phyloP scores from a whole-genome alignment of 345 rosid genomes.

The Aethionema arabicum region DNA sequence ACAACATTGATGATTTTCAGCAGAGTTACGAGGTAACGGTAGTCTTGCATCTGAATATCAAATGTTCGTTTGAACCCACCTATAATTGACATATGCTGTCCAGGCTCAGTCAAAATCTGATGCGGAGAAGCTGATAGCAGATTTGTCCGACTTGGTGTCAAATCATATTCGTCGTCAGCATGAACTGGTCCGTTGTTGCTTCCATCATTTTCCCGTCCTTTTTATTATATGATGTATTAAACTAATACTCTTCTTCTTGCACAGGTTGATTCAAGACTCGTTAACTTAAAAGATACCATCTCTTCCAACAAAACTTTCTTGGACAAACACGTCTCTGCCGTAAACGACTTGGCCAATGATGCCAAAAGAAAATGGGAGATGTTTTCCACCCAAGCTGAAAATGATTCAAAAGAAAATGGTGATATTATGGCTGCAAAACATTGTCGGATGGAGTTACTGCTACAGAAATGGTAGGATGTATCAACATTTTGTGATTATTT shows the following conservation, averaged over 20 bases:
- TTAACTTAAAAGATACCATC: slow-evolving; percentile 53
- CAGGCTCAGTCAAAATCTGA: slow-evolving; percentile 90
- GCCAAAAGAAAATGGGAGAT: slow-evolving; percentile 97
- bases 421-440: slow-evolving; percentile 85
- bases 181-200: slow-evolving; percentile 56
- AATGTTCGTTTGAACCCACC: slow-evolving; percentile 24
- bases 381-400: slow-evolving; percentile 69
- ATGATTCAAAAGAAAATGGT: slow-evolving; percentile 61
- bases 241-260: slow-evolving; percentile 32
- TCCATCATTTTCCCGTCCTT: slow-evolving; percentile 4
- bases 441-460: slow-evolving; percentile 82
- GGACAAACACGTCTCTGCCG: slow-evolving; percentile 60
- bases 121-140: slow-evolving; percentile 79
- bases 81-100: slow-evolving; percentile 25
- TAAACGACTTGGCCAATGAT: slow-evolving; percentile 66
- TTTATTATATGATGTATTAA: slow-evolving; percentile 3
- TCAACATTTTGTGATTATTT: background rate
- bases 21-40: slow-evolving; percentile 68
- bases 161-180: slow-evolving; percentile 73
- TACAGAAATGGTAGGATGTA: slow-evolving; percentile 69
- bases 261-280: slow-evolving; percentile 89
- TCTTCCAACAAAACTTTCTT: slow-evolving; percentile 59
- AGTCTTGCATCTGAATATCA: slow-evolving; percentile 4
- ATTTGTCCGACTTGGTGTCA: slow-evolving; percentile 69
- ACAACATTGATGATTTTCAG: slow-evolving; percentile 75